Base-by-base conservation (phyloP, 2,329 filamentous ascomycete genomes). In the Laburnicola sp. region DNA sequence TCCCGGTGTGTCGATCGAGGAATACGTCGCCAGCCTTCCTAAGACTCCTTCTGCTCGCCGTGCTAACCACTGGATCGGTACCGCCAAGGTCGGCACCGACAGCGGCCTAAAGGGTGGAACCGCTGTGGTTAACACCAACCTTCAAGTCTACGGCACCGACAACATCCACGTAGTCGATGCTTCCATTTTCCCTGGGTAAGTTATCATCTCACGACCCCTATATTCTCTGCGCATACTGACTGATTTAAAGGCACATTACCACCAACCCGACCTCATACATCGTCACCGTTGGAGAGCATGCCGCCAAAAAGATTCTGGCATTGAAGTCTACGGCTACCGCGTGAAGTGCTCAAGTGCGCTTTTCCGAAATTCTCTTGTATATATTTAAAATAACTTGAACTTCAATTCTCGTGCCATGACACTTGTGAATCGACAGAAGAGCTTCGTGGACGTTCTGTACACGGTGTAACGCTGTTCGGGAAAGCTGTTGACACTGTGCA, bases 21-120 rank as follows among this genome's bases (percentile, higher is more conserved):
- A 80, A 48, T 87, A 81, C 60, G 80, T 86, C 38, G 77, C 79
- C 35, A 75, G 63, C 40, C 58, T 75, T 44, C 70, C 74, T 7
- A 64, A 71, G 43, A 75, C 73, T 10, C 65, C 74, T 26, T 59
- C 67, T 36, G 60, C 60, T 7, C 73, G 75, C 42, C 72, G 72
- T 21, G 71, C 75, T 31, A 78, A 78, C 63, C 76, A 78, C 67
- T 78, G 76, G 76, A 75, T 77, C 48, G 76, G 82, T 32, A 86
- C 83, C 0, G 78, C 80, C 43, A 87, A 86, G 66, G 73, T 78
- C 50, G 76, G 75, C 47, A 68, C 69, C 11, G 76, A 77, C 56
- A 76, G 73, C 48, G 75, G 75, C 42, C 66, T 77, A 16, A 66
- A 56, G 21, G 68, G 70, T 35, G 75, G 76, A 41, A 71, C 73